A percentile compares a stretch with the other conserved stretches of the same genome.
Conservation (phyloP, 441 rosid genomes). For the Mallotus japonicus region DNA sequence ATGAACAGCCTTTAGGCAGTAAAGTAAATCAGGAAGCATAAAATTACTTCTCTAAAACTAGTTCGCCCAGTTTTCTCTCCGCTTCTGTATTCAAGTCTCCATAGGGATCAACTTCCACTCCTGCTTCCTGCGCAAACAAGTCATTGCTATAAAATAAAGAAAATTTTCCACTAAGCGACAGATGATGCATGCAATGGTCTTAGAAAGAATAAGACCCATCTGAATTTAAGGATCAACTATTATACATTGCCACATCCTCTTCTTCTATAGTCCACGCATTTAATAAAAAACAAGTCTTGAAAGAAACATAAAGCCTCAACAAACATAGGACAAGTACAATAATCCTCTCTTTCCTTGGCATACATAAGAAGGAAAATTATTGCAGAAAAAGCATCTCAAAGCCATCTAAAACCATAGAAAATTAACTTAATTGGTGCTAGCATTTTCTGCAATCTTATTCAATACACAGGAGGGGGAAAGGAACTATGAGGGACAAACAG, state of each 20-base stretch:
- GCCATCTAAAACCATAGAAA: neutral
- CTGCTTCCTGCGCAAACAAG: constrained; percentile 58
- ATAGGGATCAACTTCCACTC: constrained; percentile 79
- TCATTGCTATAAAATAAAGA: constrained; percentile 8
- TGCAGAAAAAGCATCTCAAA: constrained; percentile 1
- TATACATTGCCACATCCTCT: neutral
- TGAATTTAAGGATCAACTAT: neutral
- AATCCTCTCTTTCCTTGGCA: neutral
- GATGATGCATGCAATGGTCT: neutral
- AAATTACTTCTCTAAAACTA: constrained; percentile 73
- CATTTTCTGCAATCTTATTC: neutral
- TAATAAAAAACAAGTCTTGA: neutral
- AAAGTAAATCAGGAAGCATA: neutral
- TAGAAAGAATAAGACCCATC: neutral
- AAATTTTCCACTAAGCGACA: constrained; percentile 6
- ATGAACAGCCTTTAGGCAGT: neutral
- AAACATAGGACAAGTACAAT: neutral
- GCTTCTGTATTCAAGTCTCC: constrained; percentile 86
- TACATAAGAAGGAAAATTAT: neutral
- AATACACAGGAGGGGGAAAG: neutral
- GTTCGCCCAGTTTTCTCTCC: constrained; percentile 88
- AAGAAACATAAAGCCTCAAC: neutral
- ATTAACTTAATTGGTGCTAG: neutral
- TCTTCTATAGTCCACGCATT: no score
- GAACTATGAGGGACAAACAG: neutral